These are phyloP conservation scores for Kingdonia uniflora DNA, from an alignment of 164 flowering plant genomes.

Conservation along the genomic window DNA sequence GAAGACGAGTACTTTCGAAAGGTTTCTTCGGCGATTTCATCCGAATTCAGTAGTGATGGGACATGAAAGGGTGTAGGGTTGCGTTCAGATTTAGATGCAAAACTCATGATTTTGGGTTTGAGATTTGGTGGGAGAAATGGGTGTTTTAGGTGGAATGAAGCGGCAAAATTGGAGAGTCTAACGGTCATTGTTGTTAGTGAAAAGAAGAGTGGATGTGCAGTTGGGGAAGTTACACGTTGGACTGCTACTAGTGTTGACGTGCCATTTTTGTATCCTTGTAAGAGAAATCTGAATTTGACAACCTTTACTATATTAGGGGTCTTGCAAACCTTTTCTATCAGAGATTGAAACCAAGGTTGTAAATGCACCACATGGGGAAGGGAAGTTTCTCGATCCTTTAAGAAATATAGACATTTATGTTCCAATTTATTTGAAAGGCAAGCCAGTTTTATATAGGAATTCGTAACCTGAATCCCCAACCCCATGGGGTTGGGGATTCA, in stretches of 20 bases:
- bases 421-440: no score
- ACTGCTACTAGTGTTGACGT: not conserved
- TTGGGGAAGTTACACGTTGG: constrained; percentile 4
- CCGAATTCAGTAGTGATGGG: constrained; percentile 39
- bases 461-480: no score
- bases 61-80: constrained; percentile 16
- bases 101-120: constrained; percentile 18
- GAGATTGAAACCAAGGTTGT: no score
- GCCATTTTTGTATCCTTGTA: not conserved
- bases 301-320: no score
- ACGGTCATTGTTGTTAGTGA: constrained; percentile 6
- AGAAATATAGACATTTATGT: no score
- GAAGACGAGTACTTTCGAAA: constrained; percentile 36
- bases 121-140: not conserved
- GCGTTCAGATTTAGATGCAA: constrained; percentile 11
- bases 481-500: no score
- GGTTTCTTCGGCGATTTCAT: constrained; percentile 34
- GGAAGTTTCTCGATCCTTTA: not conserved
- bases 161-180: not conserved
- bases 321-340: no score
- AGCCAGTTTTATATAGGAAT: no score
- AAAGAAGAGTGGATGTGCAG: not conserved
- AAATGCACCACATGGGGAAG: no score
- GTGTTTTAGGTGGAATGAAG: constrained; percentile 11
- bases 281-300: not conserved